Base-by-base conservation (phyloP, 768 basidiomycete genomes). In the Auricularia sp. region DNA sequence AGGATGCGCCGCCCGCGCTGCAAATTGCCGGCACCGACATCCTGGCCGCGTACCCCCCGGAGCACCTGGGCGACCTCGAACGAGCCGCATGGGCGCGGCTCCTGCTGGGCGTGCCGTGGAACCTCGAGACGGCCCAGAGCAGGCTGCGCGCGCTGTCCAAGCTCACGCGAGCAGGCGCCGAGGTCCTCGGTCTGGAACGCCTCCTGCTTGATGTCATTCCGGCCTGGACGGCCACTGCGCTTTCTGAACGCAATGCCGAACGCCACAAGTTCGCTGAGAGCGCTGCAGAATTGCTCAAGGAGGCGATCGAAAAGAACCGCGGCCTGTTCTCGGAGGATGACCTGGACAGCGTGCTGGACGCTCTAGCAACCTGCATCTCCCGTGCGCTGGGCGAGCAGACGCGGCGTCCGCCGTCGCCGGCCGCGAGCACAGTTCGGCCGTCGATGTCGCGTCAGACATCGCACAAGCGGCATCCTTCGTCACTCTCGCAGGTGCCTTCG, bases 21-120 rank as follows among this genome's bases (percentile, higher is more conserved):
- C 88, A 89, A 69, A 81, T 81, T 7, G 81, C 84, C 0, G 90
- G 90, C 0, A 89, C 80, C 68, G 90, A 91, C 64, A 83, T 90
- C 66, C 77, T 91, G 62, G 78, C 86, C 14, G 80, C 86, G 2
- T 91, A 86, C 71, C 47, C 66, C 85, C 83, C 83, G 1, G 29
- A 39, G 33, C 34, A 33, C 10, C 53, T 64, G 10, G 21, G 36
- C 33, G 63, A 66, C 43, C 5, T 66, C 16, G 88, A 91, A 65
- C 78, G 84, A 34, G 73, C 88, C 10, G 77, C 84, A 0, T 86
- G 85, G 65, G 84, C 90, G 62, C 82, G 85, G 16, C 75, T 90
- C 36, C 85, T 91, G 71, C 74, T 84, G 2, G 79, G 74, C 16
- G 34, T 14, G 34, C 70, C 74, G 3, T 91, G 90, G 89, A 78